Base-by-base conservation (phyloP, 2,329 filamentous ascomycete species). In the Hymenoscyphus occultus region DNA sequence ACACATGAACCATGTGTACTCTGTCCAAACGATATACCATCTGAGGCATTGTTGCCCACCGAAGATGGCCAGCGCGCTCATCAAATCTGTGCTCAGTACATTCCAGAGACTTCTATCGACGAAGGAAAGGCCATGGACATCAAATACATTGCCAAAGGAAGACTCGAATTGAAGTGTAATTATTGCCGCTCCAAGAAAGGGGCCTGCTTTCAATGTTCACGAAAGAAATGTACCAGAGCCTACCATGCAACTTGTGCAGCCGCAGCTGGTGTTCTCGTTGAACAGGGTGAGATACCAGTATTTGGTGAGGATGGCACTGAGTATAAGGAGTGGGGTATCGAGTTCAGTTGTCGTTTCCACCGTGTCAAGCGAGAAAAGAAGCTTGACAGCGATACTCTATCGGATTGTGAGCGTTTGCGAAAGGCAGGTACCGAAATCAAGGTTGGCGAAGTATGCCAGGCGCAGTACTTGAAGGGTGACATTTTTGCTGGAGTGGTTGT, bases 201-300 rank as follows among this genome's bases (percentile, higher is more conserved):
- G n/a, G 92, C 92, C 16, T 97, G 94, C 78, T 96, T 99, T 79
- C 94, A 98, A 77, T 99, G 95, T 78, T 96, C 92, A 0, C 90
- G 92, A 71, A 94, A 93, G 80, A 98, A 97, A 76, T 99, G 95
- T 73, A 90, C 92, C 3, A 84, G 95, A 69, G 90, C 94, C 9
- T 99, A 97, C 78, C 95, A 99, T 76, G 91, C 94, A 16, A 98
- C 93, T 1, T 99, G 95, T 76, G 95, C 95, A 2, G 90, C 93
- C 7, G 89, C 94, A 28, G 94, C 93, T 42, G 95, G 95, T 64
- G 93, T 97, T 1, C 91, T 96, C 75, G 88, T 97, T 59, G 94
- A 99, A 75, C 87, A 92, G 72, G 91, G 91, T 39, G 87, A 92
- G 42, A 88, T 96, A 39, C 91, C 92, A 0, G 90, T 96, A 1